Base-by-base conservation (phyloP, 805 yeast species). In the Alloascoidea africana region DNA sequence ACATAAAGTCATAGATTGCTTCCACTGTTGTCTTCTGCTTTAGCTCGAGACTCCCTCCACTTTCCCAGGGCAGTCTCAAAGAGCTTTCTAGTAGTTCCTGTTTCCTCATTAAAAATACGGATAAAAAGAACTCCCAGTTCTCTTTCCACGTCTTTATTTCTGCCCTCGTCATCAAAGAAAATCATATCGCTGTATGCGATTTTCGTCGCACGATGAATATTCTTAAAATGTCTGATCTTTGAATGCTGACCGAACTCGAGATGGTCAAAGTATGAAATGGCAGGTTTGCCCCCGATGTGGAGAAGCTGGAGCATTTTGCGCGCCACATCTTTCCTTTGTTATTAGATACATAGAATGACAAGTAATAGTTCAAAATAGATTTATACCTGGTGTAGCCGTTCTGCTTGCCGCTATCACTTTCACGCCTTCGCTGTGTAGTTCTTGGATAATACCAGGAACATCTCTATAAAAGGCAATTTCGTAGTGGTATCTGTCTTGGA, bases 111-210 rank as follows among this genome's bases (percentile, higher is more conserved):
- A 4, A 61, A 60, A 5, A 85, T 69, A 49, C 73, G 69, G 13
- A 73, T 70, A 54, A 85, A 85, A 38, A 70, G 66, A 17, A 83
- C 84, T 3, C 86, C 86, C 13, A 80, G 63, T 16, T 54, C 47
- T 3, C 53, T 46, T 48, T 72, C 78, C 3, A 85, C 94, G 46
- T 85, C 95, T 42, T 58, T 66, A 50, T 85, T 85, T 44, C 95
- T 64, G 39, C 58, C 48, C 54, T 85, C 95, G 53, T 85, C 95
- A 51, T 85, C 95, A 48, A 73, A 85, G 39, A 81, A 58, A n/a
- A 66, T 54, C 59, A 82, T 65, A 32, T 76, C 76, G 3, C 55
- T 44, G 32, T 50, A 64, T 16, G 61, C 61, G 5, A 72, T 55
- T 11, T 65, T 64, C 14, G 76, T 56, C 8, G 63, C 64, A 37